Conservation (phyloP, 371 early-diverging fungal species). For the Dentiscutata heterogama region DNA sequence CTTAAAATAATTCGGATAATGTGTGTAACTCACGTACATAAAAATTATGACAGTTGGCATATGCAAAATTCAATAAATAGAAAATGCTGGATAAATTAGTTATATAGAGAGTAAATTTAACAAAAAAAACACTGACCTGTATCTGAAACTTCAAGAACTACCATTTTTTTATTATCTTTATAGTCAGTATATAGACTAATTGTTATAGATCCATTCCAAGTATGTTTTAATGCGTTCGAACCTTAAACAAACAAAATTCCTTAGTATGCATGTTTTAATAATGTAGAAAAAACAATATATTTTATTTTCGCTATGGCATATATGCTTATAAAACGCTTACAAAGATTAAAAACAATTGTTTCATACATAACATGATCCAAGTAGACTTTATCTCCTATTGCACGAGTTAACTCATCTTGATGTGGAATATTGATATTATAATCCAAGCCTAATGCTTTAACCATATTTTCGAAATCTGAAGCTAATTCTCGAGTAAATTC, state of each 20-base stretch:
- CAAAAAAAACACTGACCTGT: not conserved
- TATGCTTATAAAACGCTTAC: conserved; percentile 56
- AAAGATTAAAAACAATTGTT: too few species aligned
- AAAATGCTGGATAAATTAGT: too few species aligned
- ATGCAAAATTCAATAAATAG: too few species aligned
- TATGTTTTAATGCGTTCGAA: conserved; percentile 57
- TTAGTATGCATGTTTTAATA: not conserved
- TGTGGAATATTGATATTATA: conserved; percentile 50
- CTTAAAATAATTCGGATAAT: too few species aligned
- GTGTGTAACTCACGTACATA: too few species aligned
- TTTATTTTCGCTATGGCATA: conserved; percentile 60
- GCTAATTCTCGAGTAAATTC: conserved; percentile 54
- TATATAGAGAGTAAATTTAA: too few species aligned
- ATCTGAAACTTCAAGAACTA: conserved; percentile 52
- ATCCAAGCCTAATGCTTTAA: conserved; percentile 48
- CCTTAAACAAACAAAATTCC: conserved; percentile 26
- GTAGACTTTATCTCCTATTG: conserved; percentile 39
- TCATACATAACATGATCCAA: too few species aligned
- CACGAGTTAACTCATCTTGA: conserved; percentile 35
- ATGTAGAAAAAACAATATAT: too few species aligned
- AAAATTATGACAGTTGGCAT: too few species aligned
- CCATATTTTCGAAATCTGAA: conserved; percentile 56
- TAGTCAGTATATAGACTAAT: conserved; percentile 50
- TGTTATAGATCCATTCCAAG: conserved; percentile 52
- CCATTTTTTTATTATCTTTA: conserved; percentile 47